phyloP scores from a whole-genome alignment of 805 yeast species.

The Lachancea waltii region DNA sequence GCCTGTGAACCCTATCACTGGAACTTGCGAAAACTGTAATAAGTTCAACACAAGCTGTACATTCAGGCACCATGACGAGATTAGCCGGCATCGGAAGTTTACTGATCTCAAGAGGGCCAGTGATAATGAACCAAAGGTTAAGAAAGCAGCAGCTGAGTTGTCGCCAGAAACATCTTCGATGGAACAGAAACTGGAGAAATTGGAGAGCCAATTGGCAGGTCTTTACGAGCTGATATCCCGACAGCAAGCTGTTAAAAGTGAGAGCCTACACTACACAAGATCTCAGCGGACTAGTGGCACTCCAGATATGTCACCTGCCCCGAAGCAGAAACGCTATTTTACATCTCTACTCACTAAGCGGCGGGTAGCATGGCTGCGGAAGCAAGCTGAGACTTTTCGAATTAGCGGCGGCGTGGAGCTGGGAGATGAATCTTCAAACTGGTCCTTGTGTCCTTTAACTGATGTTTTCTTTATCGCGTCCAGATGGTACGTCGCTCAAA shows the following conservation, averaged over 20 bases:
- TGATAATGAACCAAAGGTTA: background rate
- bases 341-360: conserved; percentile 20
- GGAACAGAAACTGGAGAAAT: background rate
- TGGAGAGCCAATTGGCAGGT: background rate
- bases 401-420: background rate
- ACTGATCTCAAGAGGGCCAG: background rate
- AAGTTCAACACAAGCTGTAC: conserved; percentile 23
- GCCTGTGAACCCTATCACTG: conserved; percentile 15
- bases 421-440: background rate
- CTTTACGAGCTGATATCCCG: background rate
- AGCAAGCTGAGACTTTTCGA: conserved; percentile 1
- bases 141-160: background rate
- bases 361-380: conserved; percentile 22
- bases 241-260: background rate
- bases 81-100: conserved; percentile 8
- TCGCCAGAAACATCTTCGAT: background rate
- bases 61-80: conserved; percentile 20
- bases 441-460: conserved; percentile 18
- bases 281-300: background rate
- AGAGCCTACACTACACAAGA: background rate
- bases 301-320: conserved; percentile 5
- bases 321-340: conserved; percentile 15
- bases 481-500: conserved; percentile 25
- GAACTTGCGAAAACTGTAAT: conserved; percentile 27
- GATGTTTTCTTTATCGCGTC: conserved; percentile 15